These are phyloP conservation scores for Hymenoscyphus infarciens DNA, from an alignment of 2,329 filamentous ascomycete genomes.

Conservation along the genomic window DNA sequence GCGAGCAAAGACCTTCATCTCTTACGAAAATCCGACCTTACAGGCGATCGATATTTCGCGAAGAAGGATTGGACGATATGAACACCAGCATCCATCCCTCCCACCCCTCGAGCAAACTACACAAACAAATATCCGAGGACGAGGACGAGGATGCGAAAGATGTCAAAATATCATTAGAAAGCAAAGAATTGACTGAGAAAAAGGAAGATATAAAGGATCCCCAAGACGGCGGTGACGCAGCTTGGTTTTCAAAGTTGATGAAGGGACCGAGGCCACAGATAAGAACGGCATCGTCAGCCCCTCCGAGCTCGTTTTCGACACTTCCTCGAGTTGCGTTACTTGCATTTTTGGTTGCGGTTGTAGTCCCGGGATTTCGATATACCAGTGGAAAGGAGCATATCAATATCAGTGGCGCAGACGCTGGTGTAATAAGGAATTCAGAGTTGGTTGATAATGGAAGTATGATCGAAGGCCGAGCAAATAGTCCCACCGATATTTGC, in stretches of 20 bases:
- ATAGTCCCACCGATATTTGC: conserved; percentile 56
- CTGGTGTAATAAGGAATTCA: conserved; percentile 41
- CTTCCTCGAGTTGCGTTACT: conserved; percentile 47
- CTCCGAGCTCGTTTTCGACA: conserved; percentile 41
- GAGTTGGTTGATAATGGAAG: conserved; percentile 33
- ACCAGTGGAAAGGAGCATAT: conserved; percentile 40
- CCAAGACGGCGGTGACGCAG: neutral
- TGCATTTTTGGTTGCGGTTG: conserved; percentile 47
- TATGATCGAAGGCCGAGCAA: conserved; percentile 39
- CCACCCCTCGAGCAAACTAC: conserved; percentile 10
- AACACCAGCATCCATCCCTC: conserved; percentile 20
- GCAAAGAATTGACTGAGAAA: neutral
- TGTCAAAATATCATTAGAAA: conserved; percentile 10
- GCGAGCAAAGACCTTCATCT: conserved; percentile 16
- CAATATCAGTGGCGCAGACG: conserved; percentile 44
- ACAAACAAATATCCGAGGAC: conserved; percentile 13
- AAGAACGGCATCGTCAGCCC: conserved; percentile 43
- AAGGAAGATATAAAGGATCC: neutral
- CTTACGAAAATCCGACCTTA: conserved; percentile 18
- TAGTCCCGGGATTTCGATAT: conserved; percentile 45
- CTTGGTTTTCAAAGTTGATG: conserved; percentile 25
- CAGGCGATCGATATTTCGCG: conserved; percentile 27
- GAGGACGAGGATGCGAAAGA: conserved; percentile 11
- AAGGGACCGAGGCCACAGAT: conserved; percentile 38
- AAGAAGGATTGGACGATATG: conserved; percentile 32